phyloP scores from a whole-genome alignment of 2,329 filamentous ascomycete species.

The Atkinsonella texensis region DNA sequence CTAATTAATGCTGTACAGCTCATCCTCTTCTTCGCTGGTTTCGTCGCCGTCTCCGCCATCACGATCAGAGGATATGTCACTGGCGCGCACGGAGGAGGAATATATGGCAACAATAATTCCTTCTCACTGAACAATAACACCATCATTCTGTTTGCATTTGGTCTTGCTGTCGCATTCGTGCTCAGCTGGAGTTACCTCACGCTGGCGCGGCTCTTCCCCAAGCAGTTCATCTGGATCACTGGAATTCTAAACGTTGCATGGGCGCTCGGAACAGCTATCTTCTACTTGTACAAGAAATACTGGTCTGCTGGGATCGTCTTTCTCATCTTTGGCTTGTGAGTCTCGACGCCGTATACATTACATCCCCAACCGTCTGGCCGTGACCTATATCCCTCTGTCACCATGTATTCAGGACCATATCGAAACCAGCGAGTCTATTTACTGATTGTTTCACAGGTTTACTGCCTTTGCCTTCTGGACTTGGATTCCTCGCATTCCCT shows the following conservation, averaged over 20 bases:
- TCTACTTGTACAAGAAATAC: conserved; percentile 66
- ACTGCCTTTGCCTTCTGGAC: conserved; percentile 48
- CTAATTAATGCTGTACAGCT: conserved; percentile 33
- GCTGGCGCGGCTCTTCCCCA: conserved; percentile 65
- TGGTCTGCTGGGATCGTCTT: conserved; percentile 83
- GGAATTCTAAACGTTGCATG: conserved; percentile 79
- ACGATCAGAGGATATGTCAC: conserved; percentile 61
- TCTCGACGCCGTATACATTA: not conserved
- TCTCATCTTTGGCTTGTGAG: conserved; percentile 47
- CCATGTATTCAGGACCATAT: no score
- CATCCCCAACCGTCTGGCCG: no score
- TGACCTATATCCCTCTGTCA: no score
- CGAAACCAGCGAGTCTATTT: not conserved
- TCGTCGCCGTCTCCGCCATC: conserved; percentile 63
- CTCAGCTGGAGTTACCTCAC: conserved; percentile 70
- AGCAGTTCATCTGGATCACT: conserved; percentile 86
- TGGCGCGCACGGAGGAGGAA: conserved; percentile 54
- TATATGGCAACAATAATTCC: conserved; percentile 56
- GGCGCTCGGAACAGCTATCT: conserved; percentile 75
- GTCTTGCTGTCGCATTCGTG: conserved; percentile 59
- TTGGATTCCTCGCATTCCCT: conserved; percentile 86
- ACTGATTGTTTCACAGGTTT: conserved; percentile 3
- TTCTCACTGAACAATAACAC: conserved; percentile 72
- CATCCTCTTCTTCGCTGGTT: conserved; percentile 59
- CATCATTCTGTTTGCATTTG: conserved; percentile 71